Conservation (phyloP, 306 rosid species). For the Corylus heterophylla region DNA sequence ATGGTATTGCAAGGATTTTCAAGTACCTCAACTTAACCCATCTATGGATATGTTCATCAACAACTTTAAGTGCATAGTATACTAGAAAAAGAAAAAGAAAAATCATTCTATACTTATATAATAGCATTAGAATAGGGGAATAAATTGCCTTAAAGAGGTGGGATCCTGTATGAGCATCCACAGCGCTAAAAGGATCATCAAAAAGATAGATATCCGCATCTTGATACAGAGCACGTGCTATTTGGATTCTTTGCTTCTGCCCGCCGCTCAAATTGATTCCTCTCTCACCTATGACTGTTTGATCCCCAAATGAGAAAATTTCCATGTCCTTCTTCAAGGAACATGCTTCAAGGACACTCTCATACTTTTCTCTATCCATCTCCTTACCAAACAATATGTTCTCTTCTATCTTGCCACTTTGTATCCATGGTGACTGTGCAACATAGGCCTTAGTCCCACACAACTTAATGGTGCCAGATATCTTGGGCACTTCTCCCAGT, state of each 20-base stretch:
- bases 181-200: conserved; percentile 94
- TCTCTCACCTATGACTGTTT: conserved; percentile 79
- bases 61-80: background rate
- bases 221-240: conserved; percentile 81
- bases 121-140: background rate
- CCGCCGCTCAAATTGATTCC: conserved; percentile 94
- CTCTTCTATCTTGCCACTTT: conserved; percentile 81
- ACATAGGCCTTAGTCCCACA: conserved; percentile 88
- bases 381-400: conserved; percentile 72
- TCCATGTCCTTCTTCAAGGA: conserved; percentile 69
- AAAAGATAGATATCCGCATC: conserved; percentile 79
- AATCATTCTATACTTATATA: background rate
- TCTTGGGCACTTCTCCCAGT: conserved; percentile 79
- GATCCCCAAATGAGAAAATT: conserved; percentile 75
- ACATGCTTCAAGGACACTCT: conserved; percentile 76
- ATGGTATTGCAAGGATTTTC: background rate
- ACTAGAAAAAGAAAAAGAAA: background rate
- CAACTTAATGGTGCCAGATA: conserved; percentile 60
- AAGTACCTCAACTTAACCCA: background rate
- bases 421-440: conserved; percentile 93
- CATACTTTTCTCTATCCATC: conserved; percentile 70
- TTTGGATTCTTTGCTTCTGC: conserved; percentile 86
- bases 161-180: conserved; percentile 93
- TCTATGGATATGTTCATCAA: background rate
- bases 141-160: conserved; percentile 66